These are phyloP conservation scores for Torulaspora globosa DNA, from an alignment of 1,139 yeast species.

Conservation along the genomic window DNA sequence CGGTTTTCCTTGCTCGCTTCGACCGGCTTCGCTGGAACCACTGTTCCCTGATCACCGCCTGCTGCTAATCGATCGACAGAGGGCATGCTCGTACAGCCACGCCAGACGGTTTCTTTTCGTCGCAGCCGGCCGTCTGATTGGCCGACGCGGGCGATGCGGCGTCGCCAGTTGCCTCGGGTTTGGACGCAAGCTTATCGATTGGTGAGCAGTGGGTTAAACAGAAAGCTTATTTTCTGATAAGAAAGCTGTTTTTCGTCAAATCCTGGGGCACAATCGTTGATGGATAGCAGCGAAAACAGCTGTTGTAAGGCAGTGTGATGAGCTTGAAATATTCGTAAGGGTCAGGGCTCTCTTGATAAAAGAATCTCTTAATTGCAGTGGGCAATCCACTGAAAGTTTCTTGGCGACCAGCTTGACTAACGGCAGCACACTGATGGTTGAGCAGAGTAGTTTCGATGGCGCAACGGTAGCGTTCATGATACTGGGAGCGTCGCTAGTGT, in stretches of 20 bases:
- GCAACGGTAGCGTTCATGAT: conserved; percentile 51
- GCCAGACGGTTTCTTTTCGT: conserved; percentile 3
- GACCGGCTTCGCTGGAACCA: background rate
- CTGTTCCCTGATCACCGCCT: background rate
- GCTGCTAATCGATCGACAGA: background rate
- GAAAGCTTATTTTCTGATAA: background rate
- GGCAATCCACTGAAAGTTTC: background rate
- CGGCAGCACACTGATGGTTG: conserved; percentile 6
- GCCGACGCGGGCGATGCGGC: background rate
- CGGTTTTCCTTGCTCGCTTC: background rate
- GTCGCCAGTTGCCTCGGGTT: background rate
- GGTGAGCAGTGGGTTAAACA: background rate
- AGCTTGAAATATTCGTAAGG: too few species aligned
- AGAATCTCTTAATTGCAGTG: too few species aligned
- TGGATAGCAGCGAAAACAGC: too few species aligned
- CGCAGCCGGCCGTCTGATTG: conserved; percentile 3
- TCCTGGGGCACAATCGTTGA: background rate
- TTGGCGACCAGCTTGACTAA: background rate
- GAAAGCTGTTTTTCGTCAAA: background rate
- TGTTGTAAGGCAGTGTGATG: too few species aligned
- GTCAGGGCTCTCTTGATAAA: too few species aligned
- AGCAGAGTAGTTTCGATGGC: conserved; percentile 44
- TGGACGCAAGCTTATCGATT: conserved; percentile 2
- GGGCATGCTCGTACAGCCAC: conserved; percentile 1
- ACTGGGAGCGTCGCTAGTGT: conserved; percentile 65